Evolutionary conservation across 331 rosid species (phyloP).

Genomic region (Malus hybrid): DNA sequence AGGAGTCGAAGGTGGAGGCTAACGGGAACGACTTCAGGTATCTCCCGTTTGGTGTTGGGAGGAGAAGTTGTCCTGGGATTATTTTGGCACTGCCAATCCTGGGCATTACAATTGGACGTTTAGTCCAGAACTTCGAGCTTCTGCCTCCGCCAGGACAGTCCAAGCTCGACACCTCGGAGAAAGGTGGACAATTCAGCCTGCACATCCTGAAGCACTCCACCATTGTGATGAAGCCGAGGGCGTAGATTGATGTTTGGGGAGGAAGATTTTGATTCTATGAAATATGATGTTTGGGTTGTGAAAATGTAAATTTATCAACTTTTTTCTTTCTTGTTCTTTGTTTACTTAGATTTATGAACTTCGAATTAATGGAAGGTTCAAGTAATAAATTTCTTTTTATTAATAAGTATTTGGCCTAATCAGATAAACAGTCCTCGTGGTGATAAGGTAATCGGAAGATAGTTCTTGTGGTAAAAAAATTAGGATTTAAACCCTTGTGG

Average conservation of each 20-base stretch:
- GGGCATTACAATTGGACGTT: conserved; percentile 67
- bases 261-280: background rate
- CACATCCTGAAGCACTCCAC: conserved; percentile 86
- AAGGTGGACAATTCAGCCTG: conserved; percentile 86
- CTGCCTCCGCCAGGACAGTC: conserved; percentile 75
- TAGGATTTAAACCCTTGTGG: too few species aligned
- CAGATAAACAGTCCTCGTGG: too few species aligned
- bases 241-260: background rate
- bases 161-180: conserved; percentile 66
- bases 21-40: conserved; percentile 86
- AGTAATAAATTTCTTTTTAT: too few species aligned
- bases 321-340: too few species aligned
- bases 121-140: conserved; percentile 83
- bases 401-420: too few species aligned
- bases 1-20: conserved; percentile 75
- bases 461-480: too few species aligned
- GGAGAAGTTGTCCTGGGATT: conserved; percentile 90
- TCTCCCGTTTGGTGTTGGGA: conserved; percentile 80
- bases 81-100: conserved; percentile 81
- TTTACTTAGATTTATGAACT: background rate
- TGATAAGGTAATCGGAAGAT: too few species aligned
- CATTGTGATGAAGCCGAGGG: conserved; percentile 66
- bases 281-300: background rate
- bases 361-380: too few species aligned
- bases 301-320: background rate